phyloP scores from a whole-genome alignment of 352 stramenopile species.

The Nothophytophthora sp. region DNA sequence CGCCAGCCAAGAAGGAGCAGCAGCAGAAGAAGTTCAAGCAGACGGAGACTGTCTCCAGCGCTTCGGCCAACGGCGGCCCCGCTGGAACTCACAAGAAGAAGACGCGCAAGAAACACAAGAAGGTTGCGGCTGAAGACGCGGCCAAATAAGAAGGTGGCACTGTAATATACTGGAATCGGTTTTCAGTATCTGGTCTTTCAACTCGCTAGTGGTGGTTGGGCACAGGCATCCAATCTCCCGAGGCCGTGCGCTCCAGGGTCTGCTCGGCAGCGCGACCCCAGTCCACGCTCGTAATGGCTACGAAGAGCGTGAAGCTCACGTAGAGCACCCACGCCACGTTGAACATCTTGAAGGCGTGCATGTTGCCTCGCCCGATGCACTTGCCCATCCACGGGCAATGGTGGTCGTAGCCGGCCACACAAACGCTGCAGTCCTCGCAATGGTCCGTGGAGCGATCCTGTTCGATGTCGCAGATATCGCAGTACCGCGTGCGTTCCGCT shows the following conservation, averaged over 20 bases:
- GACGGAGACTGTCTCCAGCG: conserved; percentile 6
- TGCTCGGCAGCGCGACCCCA: conserved; percentile 42
- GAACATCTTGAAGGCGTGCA: conserved; percentile 91
- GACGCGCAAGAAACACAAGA: conserved; percentile 62
- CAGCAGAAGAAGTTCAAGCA: conserved; percentile 25
- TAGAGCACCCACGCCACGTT: conserved; percentile 83
- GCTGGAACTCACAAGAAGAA: conserved; percentile 46
- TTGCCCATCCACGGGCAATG: conserved; percentile 96
- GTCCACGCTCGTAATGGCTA: conserved; percentile 59
- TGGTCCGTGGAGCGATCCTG: conserved; percentile 77
- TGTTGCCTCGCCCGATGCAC: conserved; percentile 92
- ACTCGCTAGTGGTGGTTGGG: background rate
- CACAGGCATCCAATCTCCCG: conserved; percentile 23
- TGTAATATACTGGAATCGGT: conserved; percentile 26
- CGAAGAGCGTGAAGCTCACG: conserved; percentile 74
- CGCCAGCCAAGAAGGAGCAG: conserved; percentile 33
- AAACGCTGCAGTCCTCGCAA: conserved; percentile 94
- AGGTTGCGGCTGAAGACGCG: conserved; percentile 8
- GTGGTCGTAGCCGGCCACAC: conserved; percentile 88
- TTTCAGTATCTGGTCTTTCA: background rate
- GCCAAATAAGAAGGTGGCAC: conserved; percentile 8
- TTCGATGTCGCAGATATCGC: conserved; percentile 68
- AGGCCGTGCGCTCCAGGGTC: conserved; percentile 31
- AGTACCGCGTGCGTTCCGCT: conserved; percentile 39
- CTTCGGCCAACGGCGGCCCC: conserved; percentile 3